Evolutionary conservation across 108 stramenopile species (phyloP), one percentile per base, ranked within the genome.

Genomic region (Nitzschia inconspicua): DNA sequence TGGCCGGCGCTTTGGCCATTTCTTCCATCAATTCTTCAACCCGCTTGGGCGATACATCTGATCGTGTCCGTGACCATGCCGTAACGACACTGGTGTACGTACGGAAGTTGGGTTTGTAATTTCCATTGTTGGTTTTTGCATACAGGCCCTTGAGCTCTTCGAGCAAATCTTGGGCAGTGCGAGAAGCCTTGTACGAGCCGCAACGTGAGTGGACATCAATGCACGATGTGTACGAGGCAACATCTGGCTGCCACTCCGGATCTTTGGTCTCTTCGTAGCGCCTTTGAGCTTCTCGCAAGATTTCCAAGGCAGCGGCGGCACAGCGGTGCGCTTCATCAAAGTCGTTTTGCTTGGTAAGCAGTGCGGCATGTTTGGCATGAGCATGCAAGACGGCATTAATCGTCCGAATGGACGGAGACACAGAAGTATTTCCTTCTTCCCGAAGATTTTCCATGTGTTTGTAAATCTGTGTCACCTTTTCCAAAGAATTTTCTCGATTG

Each of bases 131-230:
- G 26, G 56, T 46, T 34, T 71, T 48, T 39, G 57, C 49, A 13
- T 47, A 50, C 16, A 56, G 18, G 20, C 58, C 44, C 63, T 77
- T 68, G 35, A 83, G 57, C 42, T 79, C 75, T n/a, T 54, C 41
- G 5, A 83, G 31, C 11, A 83, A 22, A 10, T 69, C 61, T 55
- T 77, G 76, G 0, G 78, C 77, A 36, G 55, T 55, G 16, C 44
- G 16, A 2, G 70, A 63, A 29, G 70, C 60, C 8, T 70, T 54
- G 29, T 55, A 57, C 14, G 59, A 47, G 4, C 72, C 76, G n/a
- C 65, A 66, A 42, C 64, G 47, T 4, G 75, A 66, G 58, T 71
- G 76, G 13, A 77, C 78, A 67, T 82, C 78, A 41, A 85, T 73
- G 25, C 78, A 77, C 0, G 66, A 51, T 18, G 68, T 73, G 42